Base-by-base conservation (phyloP, 176 grass and related monocot species). In the Alopecurus myosuroides region DNA sequence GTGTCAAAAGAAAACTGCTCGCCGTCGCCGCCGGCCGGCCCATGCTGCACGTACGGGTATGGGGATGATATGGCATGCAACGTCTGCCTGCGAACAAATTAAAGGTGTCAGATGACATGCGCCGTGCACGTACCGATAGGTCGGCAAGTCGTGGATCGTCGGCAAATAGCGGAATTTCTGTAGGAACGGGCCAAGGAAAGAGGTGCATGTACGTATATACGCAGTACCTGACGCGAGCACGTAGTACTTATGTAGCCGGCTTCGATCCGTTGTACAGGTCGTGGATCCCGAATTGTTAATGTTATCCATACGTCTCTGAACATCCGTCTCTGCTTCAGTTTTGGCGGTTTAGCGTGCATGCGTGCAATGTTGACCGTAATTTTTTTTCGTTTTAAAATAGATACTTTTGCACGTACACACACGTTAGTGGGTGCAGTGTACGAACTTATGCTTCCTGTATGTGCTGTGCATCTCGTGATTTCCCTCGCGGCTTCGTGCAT, bases 61-160 rank as follows among this genome's bases (percentile, higher is more conserved):
- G 85, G 85, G 11, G 57, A 20, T 34, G 85, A 81, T 45, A 77
- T 22, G 77, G 52, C 77, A 33, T 33, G 18, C 42, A 17, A 15
- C 22, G 36, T 61, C 9, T 15, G 30, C 78, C 9, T 15, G 30
- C 19, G n/a, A 68, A 68, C 65, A 68, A 58, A n/a, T 68, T 22
- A n/a, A 20, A 80, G 60, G 3, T 22, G 18, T 69, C 31, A 39
- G 79, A 68, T 28, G 58, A 15, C 63, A 25, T 6, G 7, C 25
- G 15, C 30, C 42, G 42, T 64, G 71, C 28, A 33, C 1, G 26
- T 30, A 31, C 25, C 42, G 15, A n/a, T 37, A 15, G 12, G 17
- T 18, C 70, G 9, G 4, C 2, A 31, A 11, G 70, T 46, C 26
- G 42, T 30, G 26, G 19, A 22, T 37, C 35, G 34, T 11, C 35